Percentiles rank a stretch among this genome's conserved stretches.
phyloP scores from a whole-genome alignment of 177 flowering plant species.

The Vitis hybrid region DNA sequence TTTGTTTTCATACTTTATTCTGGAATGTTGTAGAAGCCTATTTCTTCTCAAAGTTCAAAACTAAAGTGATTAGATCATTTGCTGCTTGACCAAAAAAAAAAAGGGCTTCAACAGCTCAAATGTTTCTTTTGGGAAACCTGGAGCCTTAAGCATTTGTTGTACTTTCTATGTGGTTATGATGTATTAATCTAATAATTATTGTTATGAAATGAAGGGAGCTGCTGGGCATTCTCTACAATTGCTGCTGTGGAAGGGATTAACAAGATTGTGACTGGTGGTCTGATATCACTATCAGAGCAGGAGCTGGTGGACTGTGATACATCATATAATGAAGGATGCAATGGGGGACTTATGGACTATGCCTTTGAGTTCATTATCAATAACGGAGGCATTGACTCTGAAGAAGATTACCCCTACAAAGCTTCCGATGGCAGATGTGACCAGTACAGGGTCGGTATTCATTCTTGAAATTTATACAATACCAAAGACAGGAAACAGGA shows the following conservation, averaged over 20 bases:
- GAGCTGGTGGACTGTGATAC: constrained; percentile 87
- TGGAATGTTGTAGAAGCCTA: too few relatives aligned
- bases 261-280: constrained; percentile 63
- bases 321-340: constrained; percentile 72
- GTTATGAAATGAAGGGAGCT: constrained; percentile 57
- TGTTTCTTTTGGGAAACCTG: background rate
- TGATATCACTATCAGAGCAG: constrained; percentile 80
- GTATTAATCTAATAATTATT: background rate
- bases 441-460: constrained; percentile 42
- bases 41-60: too few relatives aligned
- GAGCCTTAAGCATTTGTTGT: background rate
- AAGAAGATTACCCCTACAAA: constrained; percentile 73
- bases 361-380: constrained; percentile 79
- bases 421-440: constrained; percentile 60
- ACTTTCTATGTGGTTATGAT: background rate
- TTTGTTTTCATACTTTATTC: too few relatives aligned
- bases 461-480: background rate
- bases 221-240: constrained; percentile 81
- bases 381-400: constrained; percentile 78
- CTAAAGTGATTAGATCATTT: too few relatives aligned
- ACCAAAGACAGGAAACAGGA: background rate
- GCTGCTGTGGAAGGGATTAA: constrained; percentile 82
- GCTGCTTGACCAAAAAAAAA: too few relatives aligned
- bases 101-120: too few relatives aligned
- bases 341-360: constrained; percentile 91